Conservation (phyloP, 1,284 basidiomycete genomes). For the Entoloma clypeatum region DNA sequence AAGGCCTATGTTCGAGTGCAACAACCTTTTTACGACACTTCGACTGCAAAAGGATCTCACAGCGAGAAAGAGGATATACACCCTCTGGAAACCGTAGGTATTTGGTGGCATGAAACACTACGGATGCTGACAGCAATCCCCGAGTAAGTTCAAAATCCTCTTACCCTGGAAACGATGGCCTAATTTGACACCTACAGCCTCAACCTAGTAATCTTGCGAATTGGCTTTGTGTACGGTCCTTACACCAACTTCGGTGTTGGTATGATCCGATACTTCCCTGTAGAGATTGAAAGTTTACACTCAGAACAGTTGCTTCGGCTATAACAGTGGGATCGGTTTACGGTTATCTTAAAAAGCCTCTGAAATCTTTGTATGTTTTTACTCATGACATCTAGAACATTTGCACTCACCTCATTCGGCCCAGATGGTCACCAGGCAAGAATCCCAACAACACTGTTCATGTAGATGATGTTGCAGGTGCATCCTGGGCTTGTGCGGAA, state of each 20-base stretch:
- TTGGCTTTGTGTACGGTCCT: constrained; percentile 72
- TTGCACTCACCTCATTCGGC: constrained; percentile 6
- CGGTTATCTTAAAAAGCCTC: constrained; percentile 78
- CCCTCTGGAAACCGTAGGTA: constrained; percentile 69
- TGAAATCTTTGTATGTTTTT: constrained; percentile 73
- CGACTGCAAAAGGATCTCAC: constrained; percentile 55
- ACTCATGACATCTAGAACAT: neutral
- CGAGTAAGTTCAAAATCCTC: constrained; percentile 42
- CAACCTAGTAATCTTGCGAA: constrained; percentile 76
- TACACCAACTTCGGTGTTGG: constrained; percentile 67
- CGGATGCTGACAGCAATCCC: constrained; percentile 73
- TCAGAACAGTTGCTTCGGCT: constrained; percentile 51
- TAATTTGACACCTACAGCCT: constrained; percentile 43
- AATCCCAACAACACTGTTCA: constrained; percentile 81
- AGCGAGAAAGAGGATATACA: constrained; percentile 75
- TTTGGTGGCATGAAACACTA: constrained; percentile 89
- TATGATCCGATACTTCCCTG: constrained; percentile 32
- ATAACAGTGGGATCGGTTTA: constrained; percentile 82
- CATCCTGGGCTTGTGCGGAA: constrained; percentile 67
- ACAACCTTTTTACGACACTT: constrained; percentile 79
- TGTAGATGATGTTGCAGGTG: constrained; percentile 72
- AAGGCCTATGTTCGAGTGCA: constrained; percentile 79
- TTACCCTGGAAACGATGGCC: constrained; percentile 2
- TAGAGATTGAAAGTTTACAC: constrained; percentile 17
- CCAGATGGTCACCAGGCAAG: constrained; percentile 74